Conservation (phyloP, 441 rosid species). For the Croton setiger region DNA sequence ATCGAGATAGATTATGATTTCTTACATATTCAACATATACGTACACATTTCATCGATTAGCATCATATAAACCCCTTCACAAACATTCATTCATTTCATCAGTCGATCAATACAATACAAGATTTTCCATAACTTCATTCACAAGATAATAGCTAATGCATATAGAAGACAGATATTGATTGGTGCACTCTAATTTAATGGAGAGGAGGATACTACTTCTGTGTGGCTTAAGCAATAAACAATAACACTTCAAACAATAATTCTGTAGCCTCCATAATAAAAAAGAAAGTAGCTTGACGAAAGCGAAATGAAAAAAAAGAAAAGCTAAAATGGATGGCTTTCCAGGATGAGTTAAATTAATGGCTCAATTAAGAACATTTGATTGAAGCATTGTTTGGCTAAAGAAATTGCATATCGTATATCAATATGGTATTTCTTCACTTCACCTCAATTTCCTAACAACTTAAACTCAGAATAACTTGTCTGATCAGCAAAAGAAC, state of each 20-base stretch:
- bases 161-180: background rate
- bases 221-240: background rate
- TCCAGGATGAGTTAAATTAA: background rate
- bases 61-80: background rate
- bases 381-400: too few relatives aligned
- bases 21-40: background rate
- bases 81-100: background rate
- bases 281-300: background rate
- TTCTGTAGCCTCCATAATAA: too few relatives aligned
- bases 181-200: background rate
- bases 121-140: background rate
- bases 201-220: background rate
- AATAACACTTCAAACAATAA: background rate
- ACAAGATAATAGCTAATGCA: background rate
- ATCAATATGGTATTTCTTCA: background rate
- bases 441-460: background rate
- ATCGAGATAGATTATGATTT: background rate
- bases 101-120: background rate
- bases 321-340: background rate
- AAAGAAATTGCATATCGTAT: background rate
- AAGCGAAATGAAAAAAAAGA: too few relatives aligned
- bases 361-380: constrained; percentile 1
- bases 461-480: background rate
- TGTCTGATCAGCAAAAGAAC: background rate
- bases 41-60: background rate